Evolutionary conservation across 352 stramenopile genomes (phyloP).

Genomic region (Pythium biforme): DNA sequence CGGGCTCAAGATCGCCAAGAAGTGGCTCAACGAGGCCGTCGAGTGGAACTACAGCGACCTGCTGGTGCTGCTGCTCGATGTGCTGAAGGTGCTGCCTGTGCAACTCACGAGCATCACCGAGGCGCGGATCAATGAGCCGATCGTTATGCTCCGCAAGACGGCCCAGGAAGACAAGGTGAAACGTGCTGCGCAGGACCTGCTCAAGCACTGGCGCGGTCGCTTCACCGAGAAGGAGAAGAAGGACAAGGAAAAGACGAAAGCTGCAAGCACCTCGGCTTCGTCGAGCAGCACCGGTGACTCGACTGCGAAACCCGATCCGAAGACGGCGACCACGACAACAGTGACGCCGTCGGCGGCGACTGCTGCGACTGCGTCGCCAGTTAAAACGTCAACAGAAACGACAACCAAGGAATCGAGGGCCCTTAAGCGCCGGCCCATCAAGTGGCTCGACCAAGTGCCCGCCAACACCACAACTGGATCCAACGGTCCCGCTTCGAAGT

Average conservation of each 20-base stretch:
- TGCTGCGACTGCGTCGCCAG: background rate
- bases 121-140: constrained; percentile 85
- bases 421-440: constrained; percentile 65
- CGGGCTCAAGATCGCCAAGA: constrained; percentile 69
- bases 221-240: constrained; percentile 86
- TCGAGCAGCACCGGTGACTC: background rate
- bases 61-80: constrained; percentile 76
- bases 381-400: constrained; percentile 19
- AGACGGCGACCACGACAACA: background rate
- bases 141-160: constrained; percentile 83
- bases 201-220: constrained; percentile 82
- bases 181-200: constrained; percentile 73
- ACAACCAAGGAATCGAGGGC: constrained; percentile 36
- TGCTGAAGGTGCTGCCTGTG: constrained; percentile 77
- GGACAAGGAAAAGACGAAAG: constrained; percentile 37
- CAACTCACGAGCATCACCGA: constrained; percentile 87
- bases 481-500: constrained; percentile 47
- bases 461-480: background rate
- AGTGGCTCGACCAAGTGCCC: constrained; percentile 70
- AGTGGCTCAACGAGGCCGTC: constrained; percentile 76
- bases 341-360: background rate
- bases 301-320: constrained; percentile 9
- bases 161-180: constrained; percentile 78
- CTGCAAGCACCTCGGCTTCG: constrained; percentile 5
- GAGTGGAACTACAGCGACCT: constrained; percentile 81